Evolutionary conservation across 2,329 filamentous ascomycete genomes (phyloP).

Genomic region (Talaromyces sp.): DNA sequence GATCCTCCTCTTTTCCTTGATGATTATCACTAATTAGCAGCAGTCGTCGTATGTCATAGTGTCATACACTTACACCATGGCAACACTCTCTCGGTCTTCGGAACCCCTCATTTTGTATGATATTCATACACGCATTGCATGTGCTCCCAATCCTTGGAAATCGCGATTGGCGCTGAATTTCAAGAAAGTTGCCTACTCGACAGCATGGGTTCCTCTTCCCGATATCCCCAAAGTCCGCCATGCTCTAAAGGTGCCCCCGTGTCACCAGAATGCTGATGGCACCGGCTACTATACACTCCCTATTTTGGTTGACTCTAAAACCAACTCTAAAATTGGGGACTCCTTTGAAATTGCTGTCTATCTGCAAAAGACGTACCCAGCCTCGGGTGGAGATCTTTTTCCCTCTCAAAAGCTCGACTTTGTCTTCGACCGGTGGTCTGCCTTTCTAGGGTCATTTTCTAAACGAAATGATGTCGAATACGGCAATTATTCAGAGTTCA

Average conservation of each 20-base stretch:
- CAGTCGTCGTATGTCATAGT: background rate
- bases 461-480: conserved; percentile 27
- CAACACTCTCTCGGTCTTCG: background rate
- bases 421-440: conserved; percentile 22
- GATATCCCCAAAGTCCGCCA: conserved; percentile 51
- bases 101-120: conserved; percentile 45
- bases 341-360: conserved; percentile 64
- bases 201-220: conserved; percentile 52
- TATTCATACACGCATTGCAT: conserved; percentile 40
- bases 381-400: conserved; percentile 49
- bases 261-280: conserved; percentile 55
- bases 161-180: conserved; percentile 50
- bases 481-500: conserved; percentile 50
- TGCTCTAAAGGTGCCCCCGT: conserved; percentile 46
- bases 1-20: background rate
- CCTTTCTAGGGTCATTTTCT: conserved; percentile 40
- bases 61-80: conserved; percentile 13
- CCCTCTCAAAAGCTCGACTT: conserved; percentile 43
- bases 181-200: conserved; percentile 48
- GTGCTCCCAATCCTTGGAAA: conserved; percentile 52
- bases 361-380: conserved; percentile 52
- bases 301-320: conserved; percentile 49
- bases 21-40: background rate
- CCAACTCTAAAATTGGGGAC: conserved; percentile 51
- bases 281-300: conserved; percentile 60